Percentiles rank a stretch among this genome's conserved stretches.
Evolutionary conservation across 2,329 filamentous ascomycete species (phyloP).

Genomic region (Biscogniauxia mediterranea): DNA sequence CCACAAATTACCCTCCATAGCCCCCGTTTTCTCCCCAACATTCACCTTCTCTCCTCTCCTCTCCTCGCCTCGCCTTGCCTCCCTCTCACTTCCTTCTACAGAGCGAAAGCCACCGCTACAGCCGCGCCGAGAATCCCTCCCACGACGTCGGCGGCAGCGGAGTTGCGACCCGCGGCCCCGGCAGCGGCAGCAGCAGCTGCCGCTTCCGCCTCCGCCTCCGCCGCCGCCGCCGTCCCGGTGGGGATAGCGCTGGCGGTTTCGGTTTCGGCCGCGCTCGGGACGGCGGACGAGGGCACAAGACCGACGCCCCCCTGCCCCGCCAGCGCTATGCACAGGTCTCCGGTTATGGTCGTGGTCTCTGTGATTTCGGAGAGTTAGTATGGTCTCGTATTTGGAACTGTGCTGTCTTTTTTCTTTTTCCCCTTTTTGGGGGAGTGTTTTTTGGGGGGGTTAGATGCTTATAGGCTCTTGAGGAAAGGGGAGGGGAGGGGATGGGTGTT

Average conservation of each 20-base stretch:
- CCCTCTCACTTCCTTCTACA: conserved; percentile 22
- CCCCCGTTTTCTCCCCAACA: too few species aligned
- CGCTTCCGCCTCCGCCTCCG: too few species aligned
- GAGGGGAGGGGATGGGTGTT: neutral
- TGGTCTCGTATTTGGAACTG: neutral
- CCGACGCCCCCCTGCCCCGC: conserved; percentile 11
- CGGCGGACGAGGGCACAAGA: conserved; percentile 14
- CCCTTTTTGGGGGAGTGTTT: neutral
- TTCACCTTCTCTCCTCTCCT: too few species aligned
- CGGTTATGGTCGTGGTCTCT: conserved; percentile 23
- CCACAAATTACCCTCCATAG: too few species aligned
- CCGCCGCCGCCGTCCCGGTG: too few species aligned
- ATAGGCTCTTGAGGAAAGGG: too few species aligned
- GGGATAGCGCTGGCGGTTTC: neutral
- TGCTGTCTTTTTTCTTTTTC: neutral
- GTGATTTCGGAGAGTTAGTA: neutral
- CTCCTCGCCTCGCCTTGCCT: neutral
- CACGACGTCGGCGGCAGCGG: conserved; percentile 1
- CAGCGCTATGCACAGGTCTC: conserved; percentile 27
- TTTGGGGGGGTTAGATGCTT: too few species aligned
- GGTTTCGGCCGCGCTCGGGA: conserved; percentile 20
- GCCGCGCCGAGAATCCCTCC: conserved; percentile 31
- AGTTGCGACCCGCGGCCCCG: too few species aligned
- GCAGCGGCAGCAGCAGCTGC: too few species aligned
- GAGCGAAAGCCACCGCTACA: conserved; percentile 30